Evolutionary conservation across 2,329 filamentous ascomycete genomes (phyloP).

Genomic region (Talaromyces piceae): DNA sequence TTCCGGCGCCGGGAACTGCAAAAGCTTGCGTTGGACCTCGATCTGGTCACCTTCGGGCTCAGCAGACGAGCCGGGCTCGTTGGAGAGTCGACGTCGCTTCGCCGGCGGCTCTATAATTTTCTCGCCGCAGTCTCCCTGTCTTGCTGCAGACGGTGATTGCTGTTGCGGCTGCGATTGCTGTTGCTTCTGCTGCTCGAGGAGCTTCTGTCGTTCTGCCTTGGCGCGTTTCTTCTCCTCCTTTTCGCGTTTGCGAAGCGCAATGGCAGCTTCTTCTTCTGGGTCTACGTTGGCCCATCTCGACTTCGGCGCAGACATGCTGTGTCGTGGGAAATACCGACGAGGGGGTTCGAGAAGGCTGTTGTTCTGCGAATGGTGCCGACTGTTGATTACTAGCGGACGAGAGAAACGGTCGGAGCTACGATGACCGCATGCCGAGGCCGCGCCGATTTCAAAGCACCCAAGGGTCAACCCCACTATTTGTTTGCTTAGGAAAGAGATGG

Average conservation of each 20-base stretch:
- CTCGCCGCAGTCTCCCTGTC: constrained; percentile 2
- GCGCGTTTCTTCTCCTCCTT: constrained; percentile 83
- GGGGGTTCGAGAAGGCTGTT: too few species aligned
- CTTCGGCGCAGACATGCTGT: constrained; percentile 53
- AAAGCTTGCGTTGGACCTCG: constrained; percentile 43
- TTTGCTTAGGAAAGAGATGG: constrained; percentile 16
- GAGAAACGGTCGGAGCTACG: background rate
- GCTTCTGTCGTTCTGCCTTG: constrained; percentile 74
- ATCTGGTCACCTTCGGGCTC: constrained; percentile 18
- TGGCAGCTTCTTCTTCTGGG: constrained; percentile 66
- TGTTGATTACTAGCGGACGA: background rate
- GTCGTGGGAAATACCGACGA: constrained; percentile 4
- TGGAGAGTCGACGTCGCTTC: constrained; percentile 55
- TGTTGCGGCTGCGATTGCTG: constrained; percentile 9
- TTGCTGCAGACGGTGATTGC: constrained; percentile 7
- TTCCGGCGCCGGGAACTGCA: constrained; percentile 61
- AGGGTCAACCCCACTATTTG: constrained; percentile 3
- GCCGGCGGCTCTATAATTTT: constrained; percentile 43
- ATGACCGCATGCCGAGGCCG: constrained; percentile 12
- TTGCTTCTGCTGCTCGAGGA: constrained; percentile 45
- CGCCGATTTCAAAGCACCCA: constrained; percentile 13
- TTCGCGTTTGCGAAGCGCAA: constrained; percentile 63
- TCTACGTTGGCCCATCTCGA: constrained; percentile 87
- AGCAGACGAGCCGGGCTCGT: constrained; percentile 30
- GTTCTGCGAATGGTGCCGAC: too few species aligned